These are phyloP conservation scores for Talaromyces thailandensis DNA, from an alignment of 495 filamentous ascomycete genomes.

Conservation along the genomic window DNA sequence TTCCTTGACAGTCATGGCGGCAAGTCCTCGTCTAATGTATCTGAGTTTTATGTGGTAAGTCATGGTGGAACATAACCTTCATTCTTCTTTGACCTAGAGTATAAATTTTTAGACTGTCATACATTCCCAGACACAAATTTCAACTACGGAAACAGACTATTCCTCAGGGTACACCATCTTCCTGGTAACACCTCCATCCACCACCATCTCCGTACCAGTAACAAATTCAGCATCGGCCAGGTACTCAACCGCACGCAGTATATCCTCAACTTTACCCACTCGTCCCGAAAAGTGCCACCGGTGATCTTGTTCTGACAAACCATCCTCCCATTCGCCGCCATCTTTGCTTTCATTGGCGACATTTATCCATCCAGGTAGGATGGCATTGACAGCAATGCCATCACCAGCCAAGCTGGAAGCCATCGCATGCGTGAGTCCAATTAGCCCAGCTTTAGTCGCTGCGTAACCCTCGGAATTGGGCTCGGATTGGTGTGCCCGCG, in stretches of 20 bases:
- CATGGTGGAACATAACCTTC: neutral
- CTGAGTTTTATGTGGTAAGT: neutral
- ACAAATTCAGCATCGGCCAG: conserved; percentile 65
- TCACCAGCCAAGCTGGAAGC: conserved; percentile 15
- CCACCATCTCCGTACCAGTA: conserved; percentile 48
- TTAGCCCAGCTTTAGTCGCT: conserved; percentile 21
- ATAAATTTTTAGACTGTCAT: neutral
- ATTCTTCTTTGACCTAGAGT: neutral
- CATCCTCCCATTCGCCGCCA: conserved; percentile 15
- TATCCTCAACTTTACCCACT: conserved; percentile 6
- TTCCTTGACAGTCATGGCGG: neutral
- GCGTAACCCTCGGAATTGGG: conserved; percentile 24
- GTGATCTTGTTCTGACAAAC: neutral
- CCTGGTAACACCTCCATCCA: conserved; percentile 21
- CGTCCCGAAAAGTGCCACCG: conserved; percentile 3
- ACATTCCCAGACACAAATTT: neutral
- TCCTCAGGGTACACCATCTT: conserved; percentile 7
- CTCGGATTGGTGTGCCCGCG: conserved; percentile 19
- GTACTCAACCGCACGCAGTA: conserved; percentile 25
- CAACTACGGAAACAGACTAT: neutral
- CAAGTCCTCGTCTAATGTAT: neutral
- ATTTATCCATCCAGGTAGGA: conserved; percentile 23
- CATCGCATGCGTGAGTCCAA: conserved; percentile 24
- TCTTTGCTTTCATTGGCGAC: conserved; percentile 22
- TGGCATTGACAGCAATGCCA: conserved; percentile 20